A percentile compares a stretch with the other conserved stretches of the same genome.
phyloP scores from a whole-genome alignment of 305 asterid genomes.

The Fraxinus ornus region DNA sequence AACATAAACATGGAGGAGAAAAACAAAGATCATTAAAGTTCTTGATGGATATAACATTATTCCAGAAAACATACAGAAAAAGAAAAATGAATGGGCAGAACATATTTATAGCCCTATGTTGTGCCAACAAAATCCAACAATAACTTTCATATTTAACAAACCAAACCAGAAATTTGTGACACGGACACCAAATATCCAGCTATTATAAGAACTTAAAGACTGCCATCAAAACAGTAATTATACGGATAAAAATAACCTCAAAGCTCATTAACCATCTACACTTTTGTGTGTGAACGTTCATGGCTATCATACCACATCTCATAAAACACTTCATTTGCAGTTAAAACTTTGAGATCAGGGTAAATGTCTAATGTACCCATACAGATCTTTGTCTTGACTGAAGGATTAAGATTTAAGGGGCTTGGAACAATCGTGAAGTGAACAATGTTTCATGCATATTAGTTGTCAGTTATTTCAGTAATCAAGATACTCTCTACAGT shows the following conservation, averaged over 20 bases:
- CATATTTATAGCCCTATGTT: neutral
- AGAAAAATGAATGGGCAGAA: neutral
- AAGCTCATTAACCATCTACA: neutral
- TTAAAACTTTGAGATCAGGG: neutral
- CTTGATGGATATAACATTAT: neutral
- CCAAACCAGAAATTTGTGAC: neutral
- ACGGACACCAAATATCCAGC: neutral
- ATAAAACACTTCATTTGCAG: neutral
- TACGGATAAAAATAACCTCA: neutral
- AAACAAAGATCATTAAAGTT: neutral
- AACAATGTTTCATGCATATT: neutral
- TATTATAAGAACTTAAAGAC: neutral
- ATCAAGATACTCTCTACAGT: neutral
- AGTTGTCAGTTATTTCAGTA: neutral
- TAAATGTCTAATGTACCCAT: neutral
- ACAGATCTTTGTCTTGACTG: neutral
- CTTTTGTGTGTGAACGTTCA: neutral
- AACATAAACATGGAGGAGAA: neutral
- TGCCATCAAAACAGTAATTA: neutral
- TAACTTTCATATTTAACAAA: neutral
- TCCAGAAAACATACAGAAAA: neutral
- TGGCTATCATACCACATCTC: neutral
- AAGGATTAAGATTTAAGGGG: neutral
- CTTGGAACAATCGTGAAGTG: neutral
- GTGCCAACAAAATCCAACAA: neutral